Evolutionary conservation across 768 basidiomycete species (phyloP).

Genomic region (Pleurotus giganteus): DNA sequence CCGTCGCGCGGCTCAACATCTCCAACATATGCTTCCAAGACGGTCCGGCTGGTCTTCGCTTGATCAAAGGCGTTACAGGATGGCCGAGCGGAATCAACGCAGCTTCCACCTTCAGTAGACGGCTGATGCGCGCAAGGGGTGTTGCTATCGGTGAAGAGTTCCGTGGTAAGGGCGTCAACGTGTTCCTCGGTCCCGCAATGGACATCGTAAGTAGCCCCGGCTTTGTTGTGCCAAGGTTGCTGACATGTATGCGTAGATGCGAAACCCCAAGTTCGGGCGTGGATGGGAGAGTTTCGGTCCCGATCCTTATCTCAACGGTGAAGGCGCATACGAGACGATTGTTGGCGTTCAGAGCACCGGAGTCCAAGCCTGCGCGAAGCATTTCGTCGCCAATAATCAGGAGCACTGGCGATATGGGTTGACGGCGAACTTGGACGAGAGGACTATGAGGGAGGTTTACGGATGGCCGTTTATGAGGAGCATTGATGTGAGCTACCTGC

Average conservation of each 20-base stretch:
- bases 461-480: slow-evolving; percentile 49
- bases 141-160: slow-evolving; percentile 66
- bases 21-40: slow-evolving; percentile 48
- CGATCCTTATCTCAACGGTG: slow-evolving; percentile 52
- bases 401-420: slow-evolving; percentile 50
- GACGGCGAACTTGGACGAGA: slow-evolving; percentile 50
- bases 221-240: background rate
- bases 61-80: slow-evolving; percentile 43
- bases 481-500: slow-evolving; percentile 37
- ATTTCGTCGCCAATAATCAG: slow-evolving; percentile 39
- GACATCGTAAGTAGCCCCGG: slow-evolving; percentile 42
- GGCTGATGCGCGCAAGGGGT: slow-evolving; percentile 63
- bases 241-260: slow-evolving; percentile 20
- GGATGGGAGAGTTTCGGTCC: slow-evolving; percentile 54
- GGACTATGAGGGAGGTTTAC: slow-evolving; percentile 54
- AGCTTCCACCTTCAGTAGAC: slow-evolving; percentile 50
- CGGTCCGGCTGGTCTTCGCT: slow-evolving; percentile 45
- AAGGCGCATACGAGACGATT: slow-evolving; percentile 53
- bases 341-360: slow-evolving; percentile 51
- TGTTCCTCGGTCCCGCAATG: slow-evolving; percentile 51
- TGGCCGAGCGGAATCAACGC: slow-evolving; percentile 60
- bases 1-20: slow-evolving; percentile 38
- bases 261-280: slow-evolving; percentile 49
- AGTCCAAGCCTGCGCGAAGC: slow-evolving; percentile 37
- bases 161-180: slow-evolving; percentile 61